phyloP scores from a whole-genome alignment of 2,329 filamentous ascomycete species.

The Epichloe amarillans region DNA sequence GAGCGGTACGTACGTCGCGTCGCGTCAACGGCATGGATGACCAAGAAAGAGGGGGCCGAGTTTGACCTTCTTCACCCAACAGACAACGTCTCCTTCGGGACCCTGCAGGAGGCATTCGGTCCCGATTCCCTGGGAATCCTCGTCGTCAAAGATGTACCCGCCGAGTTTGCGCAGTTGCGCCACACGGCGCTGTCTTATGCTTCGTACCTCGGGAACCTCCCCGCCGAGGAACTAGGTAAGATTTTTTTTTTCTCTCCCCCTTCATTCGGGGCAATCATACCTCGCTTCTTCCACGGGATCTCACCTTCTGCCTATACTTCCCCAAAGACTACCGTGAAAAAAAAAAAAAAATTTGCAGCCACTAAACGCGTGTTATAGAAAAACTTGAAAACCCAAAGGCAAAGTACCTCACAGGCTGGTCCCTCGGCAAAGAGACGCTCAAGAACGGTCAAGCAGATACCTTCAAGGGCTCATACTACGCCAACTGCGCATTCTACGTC shows the following conservation, averaged over 20 bases:
- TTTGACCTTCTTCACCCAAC: constrained; percentile 5
- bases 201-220: constrained; percentile 76
- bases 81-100: constrained; percentile 56
- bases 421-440: constrained; percentile 67
- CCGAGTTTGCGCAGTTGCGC: constrained; percentile 58
- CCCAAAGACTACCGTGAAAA: no score
- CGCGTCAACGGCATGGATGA: no score
- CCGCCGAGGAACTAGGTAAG: constrained; percentile 55
- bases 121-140: constrained; percentile 85
- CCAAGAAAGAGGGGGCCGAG: no score
- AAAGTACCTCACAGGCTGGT: constrained; percentile 63
- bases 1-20: constrained; percentile 29
- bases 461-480: constrained; percentile 73
- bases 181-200: constrained; percentile 69
- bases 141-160: constrained; percentile 74
- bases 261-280: background rate
- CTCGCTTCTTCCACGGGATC: background rate
- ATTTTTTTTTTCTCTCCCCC: constrained; percentile 10
- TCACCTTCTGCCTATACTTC: no score
- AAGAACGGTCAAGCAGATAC: constrained; percentile 68
- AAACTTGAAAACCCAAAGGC: constrained; percentile 45
- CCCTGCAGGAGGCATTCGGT: constrained; percentile 71
- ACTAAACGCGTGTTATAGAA: constrained; percentile 19
- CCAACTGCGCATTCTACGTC: constrained; percentile 69
- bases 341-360: no score